Conservation (phyloP, 1,284 basidiomycete species). For the Porodaedalea pini region DNA sequence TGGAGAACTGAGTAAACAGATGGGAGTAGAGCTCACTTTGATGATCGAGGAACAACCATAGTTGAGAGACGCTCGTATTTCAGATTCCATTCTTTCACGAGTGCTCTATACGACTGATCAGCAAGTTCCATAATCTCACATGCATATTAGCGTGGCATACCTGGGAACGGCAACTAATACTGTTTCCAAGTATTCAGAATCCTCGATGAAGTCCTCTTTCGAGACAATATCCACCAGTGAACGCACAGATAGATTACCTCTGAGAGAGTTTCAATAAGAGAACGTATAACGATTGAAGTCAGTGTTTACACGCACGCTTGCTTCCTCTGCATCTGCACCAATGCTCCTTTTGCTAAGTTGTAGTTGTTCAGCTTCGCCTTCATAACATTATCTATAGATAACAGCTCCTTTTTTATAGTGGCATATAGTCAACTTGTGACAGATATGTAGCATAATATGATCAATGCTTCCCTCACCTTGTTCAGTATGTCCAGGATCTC, state of each 20-base stretch:
- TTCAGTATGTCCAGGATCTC: conserved; percentile 81
- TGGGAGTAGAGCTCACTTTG: conserved; percentile 52
- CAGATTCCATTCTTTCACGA: conserved; percentile 83
- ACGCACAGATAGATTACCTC: conserved; percentile 90
- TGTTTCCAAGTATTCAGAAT: conserved; percentile 94
- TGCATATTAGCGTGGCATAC: conserved; percentile 42
- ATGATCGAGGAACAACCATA: conserved; percentile 97
- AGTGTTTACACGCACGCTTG: conserved; percentile 62
- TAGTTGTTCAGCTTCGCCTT: conserved; percentile 90
- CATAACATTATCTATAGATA: conserved; percentile 84
- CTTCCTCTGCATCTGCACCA: conserved; percentile 93
- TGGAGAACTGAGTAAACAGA: conserved; percentile 17
- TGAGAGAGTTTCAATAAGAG: conserved; percentile 33
- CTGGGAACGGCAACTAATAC: conserved; percentile 92
- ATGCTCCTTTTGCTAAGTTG: conserved; percentile 89
- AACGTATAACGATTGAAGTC: conserved; percentile 6
- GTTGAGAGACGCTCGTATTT: conserved; percentile 86
- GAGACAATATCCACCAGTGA: conserved; percentile 86
- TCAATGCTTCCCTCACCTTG: conserved; percentile 54
- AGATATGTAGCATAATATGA: background rate
- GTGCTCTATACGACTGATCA: conserved; percentile 41
- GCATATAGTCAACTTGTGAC: conserved; percentile 9
- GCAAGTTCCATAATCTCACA: conserved; percentile 13
- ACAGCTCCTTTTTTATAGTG: conserved; percentile 65
- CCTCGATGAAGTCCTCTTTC: conserved; percentile 76